Percentiles rank a stretch among this genome's conserved stretches.
Evolutionary conservation across 2,329 filamentous ascomycete genomes (phyloP).

Genomic region (Hirsutella rhossiliensis): DNA sequence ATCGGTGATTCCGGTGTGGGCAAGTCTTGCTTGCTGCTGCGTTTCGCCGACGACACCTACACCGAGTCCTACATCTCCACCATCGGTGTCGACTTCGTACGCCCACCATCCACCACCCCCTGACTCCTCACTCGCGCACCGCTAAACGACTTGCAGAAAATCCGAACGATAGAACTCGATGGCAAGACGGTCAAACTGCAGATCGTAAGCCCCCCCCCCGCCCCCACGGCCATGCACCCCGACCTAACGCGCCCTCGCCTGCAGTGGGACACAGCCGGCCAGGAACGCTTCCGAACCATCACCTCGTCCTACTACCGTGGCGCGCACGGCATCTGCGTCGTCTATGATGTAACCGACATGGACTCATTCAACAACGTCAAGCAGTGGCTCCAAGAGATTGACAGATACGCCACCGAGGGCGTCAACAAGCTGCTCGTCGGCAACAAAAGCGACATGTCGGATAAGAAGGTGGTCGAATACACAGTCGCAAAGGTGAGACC

Average conservation of each 20-base stretch:
- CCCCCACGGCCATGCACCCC: not conserved
- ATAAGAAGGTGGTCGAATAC: conserved; percentile 99
- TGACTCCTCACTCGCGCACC: conserved; percentile 1
- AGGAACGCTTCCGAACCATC: conserved; percentile 99
- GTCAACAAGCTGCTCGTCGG: conserved; percentile 99
- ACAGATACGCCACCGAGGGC: conserved; percentile 96
- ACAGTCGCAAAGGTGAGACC: conserved; percentile 89
- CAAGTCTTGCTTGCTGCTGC: conserved; percentile 97
- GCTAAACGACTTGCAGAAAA: conserved; percentile 57
- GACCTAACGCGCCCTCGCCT: conserved; percentile 2
- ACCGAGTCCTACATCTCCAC: conserved; percentile 99
- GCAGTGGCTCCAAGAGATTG: conserved; percentile 99
- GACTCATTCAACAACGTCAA: conserved; percentile 99
- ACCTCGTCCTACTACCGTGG: conserved; percentile 99
- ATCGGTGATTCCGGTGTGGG: conserved; percentile 99
- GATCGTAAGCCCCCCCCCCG: conserved; percentile 56
- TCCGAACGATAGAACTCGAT: conserved; percentile 97
- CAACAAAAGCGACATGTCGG: conserved; percentile 99
- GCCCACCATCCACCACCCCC: conserved; percentile 17
- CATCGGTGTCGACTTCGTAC: conserved; percentile 97
- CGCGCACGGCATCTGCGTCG: conserved; percentile 97
- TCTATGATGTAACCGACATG: conserved; percentile 99
- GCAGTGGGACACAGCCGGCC: conserved; percentile 97
- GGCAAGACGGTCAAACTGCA: conserved; percentile 99
- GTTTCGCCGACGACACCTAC: conserved; percentile 98